Conservation (phyloP, 495 filamentous ascomycete genomes). For the Bathelium albidoporum region DNA sequence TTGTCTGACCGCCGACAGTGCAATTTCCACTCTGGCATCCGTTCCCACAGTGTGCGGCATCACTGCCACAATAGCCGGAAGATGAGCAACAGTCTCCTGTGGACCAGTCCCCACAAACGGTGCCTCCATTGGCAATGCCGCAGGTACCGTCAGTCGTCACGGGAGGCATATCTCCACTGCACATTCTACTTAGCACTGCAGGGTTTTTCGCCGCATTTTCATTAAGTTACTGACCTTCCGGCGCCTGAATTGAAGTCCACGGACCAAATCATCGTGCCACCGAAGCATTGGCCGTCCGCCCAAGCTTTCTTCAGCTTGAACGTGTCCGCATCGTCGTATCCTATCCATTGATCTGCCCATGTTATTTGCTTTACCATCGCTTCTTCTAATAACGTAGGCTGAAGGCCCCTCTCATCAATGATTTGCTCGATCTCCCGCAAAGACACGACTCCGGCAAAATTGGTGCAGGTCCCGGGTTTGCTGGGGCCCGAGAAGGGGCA, state of each 20-base stretch:
- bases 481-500: not conserved
- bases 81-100: not conserved
- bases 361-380: slow-evolving; percentile 12
- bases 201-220: not conserved
- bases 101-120: not conserved
- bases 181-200: not conserved
- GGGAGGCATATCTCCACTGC: no score
- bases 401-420: not conserved
- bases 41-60: not conserved
- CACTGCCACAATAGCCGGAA: not conserved
- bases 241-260: slow-evolving; percentile 22
- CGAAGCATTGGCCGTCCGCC: slow-evolving; percentile 25
- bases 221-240: not conserved
- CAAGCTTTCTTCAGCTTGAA: slow-evolving; percentile 18
- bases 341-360: slow-evolving; percentile 29
- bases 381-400: slow-evolving; percentile 1
- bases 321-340: slow-evolving; percentile 27
- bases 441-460: not conserved
- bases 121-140: not conserved
- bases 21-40: not conserved
- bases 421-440: not conserved
- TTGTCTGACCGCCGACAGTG: not conserved
- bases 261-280: slow-evolving; percentile 32
- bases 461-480: not conserved
- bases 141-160: not conserved